These are phyloP conservation scores for Daedaleopsis sinensis DNA, from an alignment of 768 basidiomycete species.

Conservation along the genomic window DNA sequence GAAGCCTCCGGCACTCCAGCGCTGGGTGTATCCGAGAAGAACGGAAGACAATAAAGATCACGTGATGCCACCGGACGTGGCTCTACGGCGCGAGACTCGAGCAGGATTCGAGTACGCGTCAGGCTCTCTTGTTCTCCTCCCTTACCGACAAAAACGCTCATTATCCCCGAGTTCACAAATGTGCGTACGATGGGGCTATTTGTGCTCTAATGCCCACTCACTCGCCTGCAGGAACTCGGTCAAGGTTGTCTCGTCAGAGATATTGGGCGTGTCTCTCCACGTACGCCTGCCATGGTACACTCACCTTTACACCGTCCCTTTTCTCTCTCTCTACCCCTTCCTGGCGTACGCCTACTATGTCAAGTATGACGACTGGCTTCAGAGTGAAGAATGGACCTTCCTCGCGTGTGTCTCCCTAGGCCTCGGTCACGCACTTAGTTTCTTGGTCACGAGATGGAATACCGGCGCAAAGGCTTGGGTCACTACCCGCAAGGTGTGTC, in stretches of 20 bases:
- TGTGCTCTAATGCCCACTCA: neutral
- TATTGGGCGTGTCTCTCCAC: slow-evolving; percentile 39
- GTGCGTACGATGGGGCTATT: neutral
- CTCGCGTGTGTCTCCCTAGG: slow-evolving; percentile 85
- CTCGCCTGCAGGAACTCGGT: slow-evolving; percentile 33
- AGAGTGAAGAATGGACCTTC: slow-evolving; percentile 98
- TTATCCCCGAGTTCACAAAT: neutral
- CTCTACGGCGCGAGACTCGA: neutral
- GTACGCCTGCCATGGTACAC: slow-evolving; percentile 36
- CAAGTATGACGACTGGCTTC: slow-evolving; percentile 88
- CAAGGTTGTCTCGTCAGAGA: slow-evolving; percentile 38
- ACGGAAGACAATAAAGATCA: neutral
- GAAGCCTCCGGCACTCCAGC: too few relatives aligned
- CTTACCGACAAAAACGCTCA: neutral
- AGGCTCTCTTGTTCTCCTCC: neutral
- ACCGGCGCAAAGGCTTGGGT: slow-evolving; percentile 76
- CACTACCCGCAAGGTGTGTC: slow-evolving; percentile 71
- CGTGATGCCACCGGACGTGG: neutral
- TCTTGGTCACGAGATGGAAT: slow-evolving; percentile 90
- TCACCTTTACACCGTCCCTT: slow-evolving; percentile 76
- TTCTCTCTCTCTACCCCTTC: slow-evolving; percentile 79
- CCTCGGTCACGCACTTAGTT: slow-evolving; percentile 89
- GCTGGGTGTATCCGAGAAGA: neutral
- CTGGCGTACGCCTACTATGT: slow-evolving; percentile 91
- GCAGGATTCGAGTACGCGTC: neutral